Evolutionary conservation across 2,329 filamentous ascomycete species (phyloP).

Genomic region (Trichoderma oligosporum): DNA sequence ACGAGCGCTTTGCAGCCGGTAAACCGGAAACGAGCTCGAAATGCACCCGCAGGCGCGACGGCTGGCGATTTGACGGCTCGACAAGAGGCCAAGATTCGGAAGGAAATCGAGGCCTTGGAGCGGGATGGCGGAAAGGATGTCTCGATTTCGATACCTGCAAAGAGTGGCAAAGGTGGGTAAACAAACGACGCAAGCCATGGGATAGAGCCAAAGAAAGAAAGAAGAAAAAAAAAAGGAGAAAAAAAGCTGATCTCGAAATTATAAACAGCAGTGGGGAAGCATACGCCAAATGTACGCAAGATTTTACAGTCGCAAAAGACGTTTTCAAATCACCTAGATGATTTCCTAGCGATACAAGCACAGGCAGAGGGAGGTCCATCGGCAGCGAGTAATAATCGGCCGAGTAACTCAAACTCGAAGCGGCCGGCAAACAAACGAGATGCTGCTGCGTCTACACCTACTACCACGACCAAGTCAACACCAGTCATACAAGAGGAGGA

Average conservation of each 20-base stretch:
- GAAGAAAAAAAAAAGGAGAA: too few species aligned
- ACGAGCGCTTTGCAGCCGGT: constrained; percentile 50
- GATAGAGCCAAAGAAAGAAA: neutral
- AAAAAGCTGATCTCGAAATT: neutral
- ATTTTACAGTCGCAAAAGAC: constrained; percentile 79
- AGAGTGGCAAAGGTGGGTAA: constrained; percentile 42
- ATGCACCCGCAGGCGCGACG: constrained; percentile 46
- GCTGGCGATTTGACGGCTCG: constrained; percentile 70
- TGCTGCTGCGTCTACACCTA: constrained; percentile 4
- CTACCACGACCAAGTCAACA: constrained; percentile 23
- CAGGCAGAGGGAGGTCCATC: constrained; percentile 39
- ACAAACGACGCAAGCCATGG: neutral
- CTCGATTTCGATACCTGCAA: constrained; percentile 64
- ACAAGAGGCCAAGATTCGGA: constrained; percentile 75
- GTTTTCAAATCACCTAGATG: constrained; percentile 77
- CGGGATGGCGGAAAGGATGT: constrained; percentile 72
- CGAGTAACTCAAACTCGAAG: constrained; percentile 32
- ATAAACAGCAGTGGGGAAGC: constrained; percentile 46
- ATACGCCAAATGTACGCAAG: constrained; percentile 67
- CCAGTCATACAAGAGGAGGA: constrained; percentile 26
- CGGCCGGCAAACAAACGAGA: constrained; percentile 28
- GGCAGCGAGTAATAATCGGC: constrained; percentile 25
- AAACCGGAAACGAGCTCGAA: constrained; percentile 70
- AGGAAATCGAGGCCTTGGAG: constrained; percentile 78
- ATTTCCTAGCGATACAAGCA: constrained; percentile 65